A percentile compares a stretch with the other conserved stretches of the same genome.
These are phyloP conservation scores for Poterioochromonas sp. DNA, from an alignment of 352 stramenopile species.

Conservation along the genomic window DNA sequence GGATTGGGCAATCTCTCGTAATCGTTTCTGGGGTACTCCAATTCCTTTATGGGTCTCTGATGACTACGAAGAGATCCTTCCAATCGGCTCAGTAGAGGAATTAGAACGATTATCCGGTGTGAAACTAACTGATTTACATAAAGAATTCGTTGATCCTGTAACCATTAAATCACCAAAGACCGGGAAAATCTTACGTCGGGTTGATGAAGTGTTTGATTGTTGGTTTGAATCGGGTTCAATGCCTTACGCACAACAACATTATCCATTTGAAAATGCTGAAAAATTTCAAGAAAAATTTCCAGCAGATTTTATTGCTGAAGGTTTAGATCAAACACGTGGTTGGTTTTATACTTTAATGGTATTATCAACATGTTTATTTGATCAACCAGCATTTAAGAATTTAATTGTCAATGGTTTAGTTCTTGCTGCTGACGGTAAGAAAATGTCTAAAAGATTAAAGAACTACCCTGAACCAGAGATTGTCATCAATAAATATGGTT, in stretches of 20 bases:
- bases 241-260: slow-evolving; percentile 98
- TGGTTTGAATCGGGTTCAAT: slow-evolving; percentile 99
- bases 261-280: slow-evolving; percentile 98
- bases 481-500: slow-evolving; percentile 90
- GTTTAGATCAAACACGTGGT: slow-evolving; percentile 96
- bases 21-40: slow-evolving; percentile 97
- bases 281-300: slow-evolving; percentile 88
- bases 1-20: slow-evolving; percentile 96
- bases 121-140: slow-evolving; percentile 83
- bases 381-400: slow-evolving; percentile 99
- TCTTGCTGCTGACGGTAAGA: slow-evolving; percentile 94
- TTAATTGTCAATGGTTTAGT: slow-evolving; percentile 98
- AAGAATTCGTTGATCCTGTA: slow-evolving; percentile 94
- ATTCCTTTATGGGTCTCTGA: slow-evolving; percentile 97
- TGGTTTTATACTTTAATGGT: slow-evolving; percentile 99
- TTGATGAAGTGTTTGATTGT: slow-evolving; percentile 89
- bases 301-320: slow-evolving; percentile 98
- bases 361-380: slow-evolving; percentile 94
- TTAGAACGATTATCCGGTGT: slow-evolving; percentile 84
- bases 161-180: slow-evolving; percentile 89
- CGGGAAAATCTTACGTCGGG: slow-evolving; percentile 56
- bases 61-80: slow-evolving; percentile 92
- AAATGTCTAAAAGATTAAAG: slow-evolving; percentile 99
- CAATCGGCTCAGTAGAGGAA: slow-evolving; percentile 89
- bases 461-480: slow-evolving; percentile 92